Evolutionary conservation across 2,329 filamentous ascomycete genomes (phyloP), one percentile per base, ranked within the genome.

Genomic region (Aspergillus sp.): DNA sequence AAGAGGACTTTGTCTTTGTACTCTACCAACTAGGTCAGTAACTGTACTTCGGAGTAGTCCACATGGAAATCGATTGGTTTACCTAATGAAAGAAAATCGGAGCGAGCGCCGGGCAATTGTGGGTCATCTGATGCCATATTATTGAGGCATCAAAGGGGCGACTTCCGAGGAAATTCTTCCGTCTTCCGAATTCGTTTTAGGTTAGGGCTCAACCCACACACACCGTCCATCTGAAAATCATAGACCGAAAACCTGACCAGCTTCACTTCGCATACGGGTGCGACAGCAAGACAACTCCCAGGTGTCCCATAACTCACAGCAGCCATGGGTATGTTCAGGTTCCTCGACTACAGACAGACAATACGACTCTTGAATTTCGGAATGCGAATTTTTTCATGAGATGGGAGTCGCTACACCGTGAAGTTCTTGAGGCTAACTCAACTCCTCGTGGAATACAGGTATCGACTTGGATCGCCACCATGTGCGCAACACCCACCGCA

Each of bases 401-500:
- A 29, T 17, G 11, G 25, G 6, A 32, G 21, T 17, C 14, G n/a
- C 23, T n/a, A 32, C n/a, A 32, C 14, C 5, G 29, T 45, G 21
- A 19, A 29, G 17, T 31, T 16, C 25, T 16, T 19, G 29, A 50
- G 31, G 48, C 60, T 65, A 54, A 62, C 54, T 41, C 19, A 5
- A 17, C 14, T 42, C 14, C 1, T 38, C 14, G 16, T 57, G 19
- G 47, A 59, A 54, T 47, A 46, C 59, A 79, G 77, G 77, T 78
- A 80, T 80, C 75, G 78, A 81, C 73, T 73, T 81, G 69, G 80
- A 84, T 76, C 76, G 76, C 73, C 82, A 85, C 76, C 82, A 85
- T 78, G 81, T 84, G 74, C 78, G 80, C 76, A 76, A 73, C 78
- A 80, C 74, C 75, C 91, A 96, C 84, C 90, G 91, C 79, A 91